Conservation (phyloP, 805 yeast species). For the Sugiyamaella smithiae region DNA sequence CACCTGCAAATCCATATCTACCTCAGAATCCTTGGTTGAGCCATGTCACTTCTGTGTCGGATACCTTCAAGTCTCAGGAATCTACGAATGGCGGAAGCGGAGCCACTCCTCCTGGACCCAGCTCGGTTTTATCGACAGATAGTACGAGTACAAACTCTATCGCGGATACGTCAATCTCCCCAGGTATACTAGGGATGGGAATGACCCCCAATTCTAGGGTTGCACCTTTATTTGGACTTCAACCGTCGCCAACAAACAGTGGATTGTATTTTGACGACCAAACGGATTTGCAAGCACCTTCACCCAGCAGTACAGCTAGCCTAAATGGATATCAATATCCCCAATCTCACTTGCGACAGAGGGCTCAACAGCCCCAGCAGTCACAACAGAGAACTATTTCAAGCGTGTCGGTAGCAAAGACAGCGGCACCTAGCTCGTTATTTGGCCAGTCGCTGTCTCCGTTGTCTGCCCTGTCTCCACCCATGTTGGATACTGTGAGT, state of each 20-base stretch:
- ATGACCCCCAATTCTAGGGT: not conserved
- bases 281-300: not conserved
- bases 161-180: slow-evolving; percentile 5
- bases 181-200: slow-evolving; percentile 7
- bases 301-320: not conserved
- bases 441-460: slow-evolving; percentile 9
- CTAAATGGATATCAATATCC: slow-evolving; percentile 1
- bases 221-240: slow-evolving; percentile 1
- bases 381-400: not conserved
- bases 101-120: not conserved
- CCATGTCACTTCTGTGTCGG: not conserved
- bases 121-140: not conserved
- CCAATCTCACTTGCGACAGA: not conserved
- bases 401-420: not conserved
- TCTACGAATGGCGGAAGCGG: not conserved
- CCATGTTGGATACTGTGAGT: slow-evolving; percentile 10
- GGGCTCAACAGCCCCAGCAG: not conserved
- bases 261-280: slow-evolving; percentile 9
- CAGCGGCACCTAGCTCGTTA: slow-evolving; percentile 3
- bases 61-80: not conserved
- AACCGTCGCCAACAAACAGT: not conserved
- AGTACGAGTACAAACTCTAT: not conserved
- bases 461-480: slow-evolving; percentile 1
- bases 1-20: slow-evolving; percentile 1
- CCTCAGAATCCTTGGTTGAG: slow-evolving; percentile 4